phyloP scores from a whole-genome alignment of 192 early-diverging fungal species.

The Coemansia sp. region DNA sequence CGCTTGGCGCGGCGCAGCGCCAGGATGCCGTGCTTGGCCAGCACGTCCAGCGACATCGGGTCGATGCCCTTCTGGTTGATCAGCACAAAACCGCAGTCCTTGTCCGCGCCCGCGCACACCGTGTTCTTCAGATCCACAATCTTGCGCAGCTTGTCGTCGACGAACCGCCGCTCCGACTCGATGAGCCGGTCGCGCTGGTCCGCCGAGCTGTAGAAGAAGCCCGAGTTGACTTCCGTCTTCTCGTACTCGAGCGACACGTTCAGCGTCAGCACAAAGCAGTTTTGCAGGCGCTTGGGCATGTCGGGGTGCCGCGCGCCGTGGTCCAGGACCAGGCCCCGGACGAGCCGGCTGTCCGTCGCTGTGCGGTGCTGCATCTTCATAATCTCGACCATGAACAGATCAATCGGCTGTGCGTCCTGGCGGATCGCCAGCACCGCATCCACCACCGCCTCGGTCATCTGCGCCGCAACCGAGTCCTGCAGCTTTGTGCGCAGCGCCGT shows the following conservation, averaged over 20 bases:
- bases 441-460: constrained; percentile 93
- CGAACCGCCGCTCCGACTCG: constrained; percentile 94
- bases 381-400: constrained; percentile 99
- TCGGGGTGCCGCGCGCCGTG: constrained; percentile 99
- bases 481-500: constrained; percentile 97
- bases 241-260: constrained; percentile 99
- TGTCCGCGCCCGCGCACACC: constrained; percentile 80
- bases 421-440: constrained; percentile 91
- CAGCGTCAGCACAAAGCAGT: constrained; percentile 89
- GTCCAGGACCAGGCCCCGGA: constrained; percentile 95
- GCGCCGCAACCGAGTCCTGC: constrained; percentile 83
- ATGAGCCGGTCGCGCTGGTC: constrained; percentile 99
- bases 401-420: constrained; percentile 81
- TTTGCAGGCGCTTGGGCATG: constrained; percentile 93
- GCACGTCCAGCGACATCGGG: constrained; percentile 92
- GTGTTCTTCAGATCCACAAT: constrained; percentile 95
- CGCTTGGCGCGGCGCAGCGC: constrained; percentile 96
- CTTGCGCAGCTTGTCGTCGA: constrained; percentile 91
- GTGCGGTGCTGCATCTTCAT: constrained; percentile 99
- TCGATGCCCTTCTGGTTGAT: constrained; percentile 99
- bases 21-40: constrained; percentile 94
- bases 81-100: constrained; percentile 87
- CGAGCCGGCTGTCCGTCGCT: constrained; percentile 92
- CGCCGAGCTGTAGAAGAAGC: constrained; percentile 97
- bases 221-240: constrained; percentile 98